Evolutionary conservation across 1,284 basidiomycete species (phyloP).

Genomic region (Puccinia triticina): DNA sequence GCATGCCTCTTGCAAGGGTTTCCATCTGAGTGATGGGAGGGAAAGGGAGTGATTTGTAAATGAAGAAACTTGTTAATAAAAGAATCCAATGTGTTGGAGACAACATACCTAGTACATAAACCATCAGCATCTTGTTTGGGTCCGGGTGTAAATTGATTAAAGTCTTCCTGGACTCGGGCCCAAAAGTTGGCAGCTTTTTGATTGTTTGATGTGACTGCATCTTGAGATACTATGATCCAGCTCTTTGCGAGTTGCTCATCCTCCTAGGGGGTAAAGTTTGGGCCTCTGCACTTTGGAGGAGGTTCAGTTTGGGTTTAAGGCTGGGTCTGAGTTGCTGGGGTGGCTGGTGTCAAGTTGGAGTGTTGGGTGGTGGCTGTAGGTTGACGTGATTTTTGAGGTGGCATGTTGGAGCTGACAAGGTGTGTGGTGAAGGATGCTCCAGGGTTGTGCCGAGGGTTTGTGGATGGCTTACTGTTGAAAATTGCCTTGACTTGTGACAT

Average conservation of each 20-base stretch:
- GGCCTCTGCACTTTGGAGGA: background rate
- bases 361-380: background rate
- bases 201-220: background rate
- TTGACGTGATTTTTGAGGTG: background rate
- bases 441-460: background rate
- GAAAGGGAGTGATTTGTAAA: background rate
- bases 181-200: background rate
- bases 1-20: background rate
- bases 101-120: background rate
- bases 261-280: background rate
- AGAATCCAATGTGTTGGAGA: too few relatives aligned
- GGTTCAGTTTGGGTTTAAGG: background rate
- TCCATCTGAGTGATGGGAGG: background rate
- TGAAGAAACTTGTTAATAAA: background rate
- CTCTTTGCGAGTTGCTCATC: conserved; percentile 13
- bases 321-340: background rate
- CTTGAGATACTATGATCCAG: background rate
- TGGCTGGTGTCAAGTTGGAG: too few relatives aligned
- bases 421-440: background rate
- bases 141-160: background rate
- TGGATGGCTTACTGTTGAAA: too few relatives aligned
- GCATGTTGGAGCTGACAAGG: background rate
- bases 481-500: too few relatives aligned
- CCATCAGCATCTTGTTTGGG: background rate
- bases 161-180: background rate